phyloP scores from a whole-genome alignment of 2,329 filamentous ascomycete species.

The Geosmithia morbida region DNA sequence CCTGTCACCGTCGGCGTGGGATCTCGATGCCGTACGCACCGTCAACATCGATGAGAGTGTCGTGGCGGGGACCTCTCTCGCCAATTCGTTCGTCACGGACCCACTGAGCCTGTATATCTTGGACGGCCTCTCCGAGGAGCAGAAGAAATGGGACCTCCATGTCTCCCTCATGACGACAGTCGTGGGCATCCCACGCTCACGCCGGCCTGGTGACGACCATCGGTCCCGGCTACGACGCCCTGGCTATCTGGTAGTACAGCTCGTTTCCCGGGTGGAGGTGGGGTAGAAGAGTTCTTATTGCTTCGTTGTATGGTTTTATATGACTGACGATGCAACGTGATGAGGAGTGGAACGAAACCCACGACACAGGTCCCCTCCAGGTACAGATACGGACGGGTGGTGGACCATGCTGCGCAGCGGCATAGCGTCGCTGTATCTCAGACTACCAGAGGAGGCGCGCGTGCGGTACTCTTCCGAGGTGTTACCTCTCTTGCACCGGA shows the following conservation, averaged over 20 bases:
- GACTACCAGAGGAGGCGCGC: conserved; percentile 57
- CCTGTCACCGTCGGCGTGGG: conserved; percentile 38
- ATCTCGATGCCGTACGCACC: conserved; percentile 39
- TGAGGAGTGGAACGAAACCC: conserved; percentile 1
- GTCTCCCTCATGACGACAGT: conserved; percentile 65
- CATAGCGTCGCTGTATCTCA: conserved; percentile 64
- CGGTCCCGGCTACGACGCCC: conserved; percentile 61
- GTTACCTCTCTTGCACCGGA: conserved; percentile 57
- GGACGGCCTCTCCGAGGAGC: conserved; percentile 41
- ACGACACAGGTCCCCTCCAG: conserved; percentile 57
- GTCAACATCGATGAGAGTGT: conserved; percentile 54
- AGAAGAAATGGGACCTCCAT: conserved; percentile 50
- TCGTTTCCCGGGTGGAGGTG: too few species aligned
- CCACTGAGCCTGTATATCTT: conserved; percentile 63
- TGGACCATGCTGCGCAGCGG: conserved; percentile 59
- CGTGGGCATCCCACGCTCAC: conserved; percentile 58
- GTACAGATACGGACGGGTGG: conserved; percentile 58
- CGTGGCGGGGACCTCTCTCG: conserved; percentile 55
- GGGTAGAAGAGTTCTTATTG: too few species aligned
- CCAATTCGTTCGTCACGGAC: conserved; percentile 65
- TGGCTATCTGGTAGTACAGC: conserved; percentile 60
- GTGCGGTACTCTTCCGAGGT: conserved; percentile 67
- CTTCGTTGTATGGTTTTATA: too few species aligned
- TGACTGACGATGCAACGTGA: not conserved
- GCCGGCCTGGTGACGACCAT: conserved; percentile 62